A percentile compares a stretch with the other conserved stretches of the same genome.
Conservation (phyloP, 768 basidiomycete species). For the Auriscalpium vulgare region DNA sequence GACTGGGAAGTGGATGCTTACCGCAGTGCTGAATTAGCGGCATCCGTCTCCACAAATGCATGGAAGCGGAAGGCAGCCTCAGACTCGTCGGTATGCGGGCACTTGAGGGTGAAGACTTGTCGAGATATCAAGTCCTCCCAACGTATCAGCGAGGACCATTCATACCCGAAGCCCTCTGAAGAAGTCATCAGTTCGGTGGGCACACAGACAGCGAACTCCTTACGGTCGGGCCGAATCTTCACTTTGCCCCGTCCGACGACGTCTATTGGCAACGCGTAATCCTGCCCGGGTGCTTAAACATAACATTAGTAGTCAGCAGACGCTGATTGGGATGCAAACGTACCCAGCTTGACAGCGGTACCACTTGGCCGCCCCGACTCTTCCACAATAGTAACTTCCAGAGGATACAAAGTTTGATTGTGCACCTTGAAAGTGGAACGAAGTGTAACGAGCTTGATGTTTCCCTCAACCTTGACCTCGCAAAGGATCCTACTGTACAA, state of each 20-base stretch:
- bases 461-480: constrained; percentile 84
- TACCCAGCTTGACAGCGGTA: constrained; percentile 75
- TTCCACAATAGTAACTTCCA: constrained; percentile 88
- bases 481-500: constrained; percentile 77
- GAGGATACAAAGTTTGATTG: constrained; percentile 84
- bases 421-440: constrained; percentile 89
- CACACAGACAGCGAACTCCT: constrained; percentile 22
- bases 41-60: constrained; percentile 77
- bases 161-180: constrained; percentile 92
- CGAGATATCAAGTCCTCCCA: constrained; percentile 81
- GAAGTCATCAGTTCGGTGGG: not conserved
- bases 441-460: constrained; percentile 90
- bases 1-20: not conserved
- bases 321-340: constrained; percentile 12
- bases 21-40: constrained; percentile 28
- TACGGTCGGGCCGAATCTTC: constrained; percentile 88
- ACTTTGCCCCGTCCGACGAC: constrained; percentile 77
- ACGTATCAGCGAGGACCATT: constrained; percentile 81
- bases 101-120: constrained; percentile 68
- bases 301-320: not conserved
- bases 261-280: constrained; percentile 86
- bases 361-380: constrained; percentile 74
- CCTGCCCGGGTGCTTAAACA: constrained; percentile 67
- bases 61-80: constrained; percentile 95
- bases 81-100: constrained; percentile 68